Conservation (phyloP, 768 basidiomycete genomes). For the Tylopilus balloui region DNA sequence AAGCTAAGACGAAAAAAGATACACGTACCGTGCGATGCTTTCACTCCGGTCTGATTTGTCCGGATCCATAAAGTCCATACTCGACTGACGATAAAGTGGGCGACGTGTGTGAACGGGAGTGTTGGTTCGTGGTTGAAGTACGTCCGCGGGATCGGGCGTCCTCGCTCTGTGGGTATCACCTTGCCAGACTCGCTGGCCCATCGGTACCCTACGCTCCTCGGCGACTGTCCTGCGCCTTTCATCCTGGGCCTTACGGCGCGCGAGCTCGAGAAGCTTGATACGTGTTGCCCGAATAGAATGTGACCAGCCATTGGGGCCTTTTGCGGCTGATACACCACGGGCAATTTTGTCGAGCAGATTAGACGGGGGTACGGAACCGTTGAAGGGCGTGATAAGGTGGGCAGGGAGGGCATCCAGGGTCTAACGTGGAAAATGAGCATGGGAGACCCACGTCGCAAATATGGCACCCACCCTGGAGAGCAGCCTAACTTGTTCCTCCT, state of each 20-base stretch:
- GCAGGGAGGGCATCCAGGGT: slow-evolving; percentile 80
- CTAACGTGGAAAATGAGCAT: slow-evolving; percentile 27
- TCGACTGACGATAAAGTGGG: slow-evolving; percentile 74
- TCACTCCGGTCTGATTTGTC: slow-evolving; percentile 43
- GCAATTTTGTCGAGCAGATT: slow-evolving; percentile 87
- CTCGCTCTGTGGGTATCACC: slow-evolving; percentile 9
- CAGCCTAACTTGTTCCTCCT: slow-evolving; percentile 63
- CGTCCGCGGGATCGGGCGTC: slow-evolving; percentile 34
- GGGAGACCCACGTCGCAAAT: background rate
- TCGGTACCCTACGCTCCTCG: slow-evolving; percentile 41
- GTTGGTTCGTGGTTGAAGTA: slow-evolving; percentile 46
- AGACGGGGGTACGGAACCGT: slow-evolving; percentile 76
- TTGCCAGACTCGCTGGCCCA: slow-evolving; percentile 11
- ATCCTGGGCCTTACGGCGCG: slow-evolving; percentile 62
- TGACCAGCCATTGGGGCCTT: slow-evolving; percentile 76
- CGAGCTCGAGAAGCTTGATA: slow-evolving; percentile 74
- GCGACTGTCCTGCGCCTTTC: slow-evolving; percentile 38
- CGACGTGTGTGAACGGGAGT: slow-evolving; percentile 43
- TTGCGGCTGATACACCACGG: slow-evolving; percentile 67
- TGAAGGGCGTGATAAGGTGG: slow-evolving; percentile 84
- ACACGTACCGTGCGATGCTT: slow-evolving; percentile 59
- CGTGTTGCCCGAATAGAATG: slow-evolving; percentile 81
- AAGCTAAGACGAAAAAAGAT: slow-evolving; percentile 2
- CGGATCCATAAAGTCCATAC: slow-evolving; percentile 78
- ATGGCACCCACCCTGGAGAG: slow-evolving; percentile 54